Base-by-base conservation (phyloP, 257 asterid species). In the Solanum ossicruentum region DNA sequence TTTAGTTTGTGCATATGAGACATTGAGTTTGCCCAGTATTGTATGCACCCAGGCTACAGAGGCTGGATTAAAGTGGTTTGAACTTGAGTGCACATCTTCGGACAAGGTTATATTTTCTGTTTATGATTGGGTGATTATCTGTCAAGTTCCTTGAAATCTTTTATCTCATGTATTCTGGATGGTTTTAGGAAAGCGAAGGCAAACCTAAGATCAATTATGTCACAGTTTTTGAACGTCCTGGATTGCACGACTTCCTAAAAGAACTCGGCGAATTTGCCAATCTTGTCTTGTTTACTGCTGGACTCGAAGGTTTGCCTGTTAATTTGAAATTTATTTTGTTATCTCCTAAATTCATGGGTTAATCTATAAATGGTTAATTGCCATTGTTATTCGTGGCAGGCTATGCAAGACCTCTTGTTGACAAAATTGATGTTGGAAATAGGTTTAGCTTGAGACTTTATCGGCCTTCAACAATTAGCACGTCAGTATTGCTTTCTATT, bases 171-270 rank as follows among this genome's bases (percentile, higher is more conserved):
- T 41, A 52, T 83, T 83, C 71, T 81, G n/a, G 51, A 32, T 55
- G 81, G 80, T 78, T 85, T 51, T 85, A 94, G 98, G 97, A 93
- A 86, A 72, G 84, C 85, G 96, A 94, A 72, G 94, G 98, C 79
- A 94, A 96, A 84, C 93, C 98, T 52, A 94, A 91, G 95, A 91
- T 96, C 89, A 96, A 92, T 91, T 92, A 94, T 82, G 99, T 96
- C 84, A 96, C 99, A 18, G 98, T 96, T 84, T 96, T 94, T 88
- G 99, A 96, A 89, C 95, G 99, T 36, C 99, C 99, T 16, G 97
- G 99, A 72, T 89, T 96, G 81, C 91, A 91, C 32, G 94, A 92
- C 82, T 96, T 94, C 86, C 92, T 96, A 8, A 89, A 88, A 73
- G 93, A 92, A 89, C 98, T 96, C 43, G 90, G 94, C 87, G 94